Conservation (phyloP, 805 yeast species). For the Wickerhamomyces mucosus region DNA sequence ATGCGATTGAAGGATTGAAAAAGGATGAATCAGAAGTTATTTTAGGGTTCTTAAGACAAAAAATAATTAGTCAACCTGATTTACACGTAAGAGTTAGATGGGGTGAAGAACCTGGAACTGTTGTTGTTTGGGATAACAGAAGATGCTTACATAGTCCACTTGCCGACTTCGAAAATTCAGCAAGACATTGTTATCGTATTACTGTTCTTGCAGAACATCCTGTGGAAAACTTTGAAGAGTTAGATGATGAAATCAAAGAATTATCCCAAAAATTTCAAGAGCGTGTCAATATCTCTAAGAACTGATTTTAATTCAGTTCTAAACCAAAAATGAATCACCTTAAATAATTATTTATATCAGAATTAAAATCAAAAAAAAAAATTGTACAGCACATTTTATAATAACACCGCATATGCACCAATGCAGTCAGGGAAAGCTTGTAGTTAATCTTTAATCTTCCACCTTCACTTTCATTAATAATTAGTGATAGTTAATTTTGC, state of each 20-base stretch:
- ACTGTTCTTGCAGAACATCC: slow-evolving; percentile 53
- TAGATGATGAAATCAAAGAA: background rate
- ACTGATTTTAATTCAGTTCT: too few relatives aligned
- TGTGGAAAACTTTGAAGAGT: slow-evolving; percentile 1
- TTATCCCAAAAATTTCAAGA: slow-evolving; percentile 1
- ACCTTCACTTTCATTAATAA: too few relatives aligned
- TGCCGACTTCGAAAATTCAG: background rate
- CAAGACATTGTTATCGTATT: slow-evolving; percentile 20
- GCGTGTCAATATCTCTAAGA: too few relatives aligned
- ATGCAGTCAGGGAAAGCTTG: too few relatives aligned
- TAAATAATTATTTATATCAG: too few relatives aligned
- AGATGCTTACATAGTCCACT: slow-evolving; percentile 52
- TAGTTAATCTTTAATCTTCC: too few relatives aligned
- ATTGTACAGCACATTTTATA: too few relatives aligned
- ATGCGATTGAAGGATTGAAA: slow-evolving; percentile 56
- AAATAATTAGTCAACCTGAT: slow-evolving; percentile 37
- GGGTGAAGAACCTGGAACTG: slow-evolving; percentile 40
- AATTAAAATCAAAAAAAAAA: too few relatives aligned
- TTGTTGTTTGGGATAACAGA: slow-evolving; percentile 66
- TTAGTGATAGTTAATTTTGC: too few relatives aligned
- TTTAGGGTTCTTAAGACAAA: slow-evolving; percentile 41
- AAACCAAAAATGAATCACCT: too few relatives aligned
- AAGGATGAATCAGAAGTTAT: slow-evolving; percentile 53
- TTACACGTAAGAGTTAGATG: slow-evolving; percentile 53
- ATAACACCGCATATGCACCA: too few relatives aligned